phyloP scores from a whole-genome alignment of 768 basidiomycete species.

The Trametes cubensis region DNA sequence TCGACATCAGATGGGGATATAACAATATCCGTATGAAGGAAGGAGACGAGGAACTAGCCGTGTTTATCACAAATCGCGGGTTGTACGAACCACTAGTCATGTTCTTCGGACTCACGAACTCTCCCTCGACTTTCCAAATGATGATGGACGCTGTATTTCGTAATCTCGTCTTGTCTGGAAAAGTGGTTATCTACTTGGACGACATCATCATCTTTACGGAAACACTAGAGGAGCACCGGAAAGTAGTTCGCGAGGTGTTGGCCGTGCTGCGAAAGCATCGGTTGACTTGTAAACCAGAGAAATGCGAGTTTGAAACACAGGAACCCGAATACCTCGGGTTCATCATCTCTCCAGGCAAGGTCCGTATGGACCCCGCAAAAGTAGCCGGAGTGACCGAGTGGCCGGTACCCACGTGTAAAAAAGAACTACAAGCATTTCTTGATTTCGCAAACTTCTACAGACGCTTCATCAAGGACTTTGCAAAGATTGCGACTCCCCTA shows the following conservation, averaged over 20 bases:
- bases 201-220: conserved; percentile 38
- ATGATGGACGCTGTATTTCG: conserved; percentile 39
- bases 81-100: conserved; percentile 44
- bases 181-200: conserved; percentile 49
- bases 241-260: conserved; percentile 30
- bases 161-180: conserved; percentile 36
- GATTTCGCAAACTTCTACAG: conserved; percentile 38
- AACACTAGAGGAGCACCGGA: conserved; percentile 21
- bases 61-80: conserved; percentile 41
- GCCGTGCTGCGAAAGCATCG: conserved; percentile 33
- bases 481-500: conserved; percentile 30
- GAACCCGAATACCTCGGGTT: conserved; percentile 38
- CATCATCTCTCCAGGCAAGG: conserved; percentile 26
- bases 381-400: conserved; percentile 35
- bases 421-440: conserved; percentile 32
- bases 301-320: conserved; percentile 37
- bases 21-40: conserved; percentile 41
- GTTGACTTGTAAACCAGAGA: conserved; percentile 42
- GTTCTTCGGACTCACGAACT: conserved; percentile 42
- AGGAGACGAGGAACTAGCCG: conserved; percentile 47
- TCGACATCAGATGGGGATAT: conserved; percentile 35
- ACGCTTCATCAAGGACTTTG: conserved; percentile 35
- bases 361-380: conserved; percentile 40
- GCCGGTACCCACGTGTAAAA: conserved; percentile 29
- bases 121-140: conserved; percentile 40